Conservation (phyloP, 2,329 filamentous ascomycete genomes). For the Salinomyces thailandicus region DNA sequence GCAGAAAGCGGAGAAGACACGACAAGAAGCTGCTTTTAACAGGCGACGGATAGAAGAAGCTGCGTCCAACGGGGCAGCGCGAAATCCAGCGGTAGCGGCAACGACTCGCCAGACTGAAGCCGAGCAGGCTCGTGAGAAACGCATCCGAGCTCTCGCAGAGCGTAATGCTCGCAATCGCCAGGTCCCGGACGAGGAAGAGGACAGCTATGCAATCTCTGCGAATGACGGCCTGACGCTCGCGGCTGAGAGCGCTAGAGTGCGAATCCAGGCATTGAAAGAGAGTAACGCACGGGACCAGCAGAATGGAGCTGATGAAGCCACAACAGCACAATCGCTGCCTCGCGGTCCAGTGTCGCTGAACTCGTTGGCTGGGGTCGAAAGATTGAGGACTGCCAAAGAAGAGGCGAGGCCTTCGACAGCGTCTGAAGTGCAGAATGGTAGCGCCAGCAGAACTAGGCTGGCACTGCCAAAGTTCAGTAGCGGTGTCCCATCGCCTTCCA, state of each 20-base stretch:
- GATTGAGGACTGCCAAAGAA: neutral
- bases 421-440: too few species aligned
- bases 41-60: too few species aligned
- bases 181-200: conserved; percentile 2
- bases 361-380: conserved; percentile 6
- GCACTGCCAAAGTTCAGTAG: too few species aligned
- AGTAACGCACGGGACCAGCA: conserved; percentile 6
- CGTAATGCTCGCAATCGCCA: conserved; percentile 6
- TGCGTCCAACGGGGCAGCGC: too few species aligned
- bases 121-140: conserved; percentile 6
- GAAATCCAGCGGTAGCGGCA: too few species aligned
- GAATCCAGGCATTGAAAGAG: conserved; percentile 7
- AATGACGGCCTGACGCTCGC: conserved; percentile 2
- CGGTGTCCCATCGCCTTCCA: too few species aligned
- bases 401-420: too few species aligned
- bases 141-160: conserved; percentile 7
- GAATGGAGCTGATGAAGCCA: neutral
- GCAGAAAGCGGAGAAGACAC: neutral
- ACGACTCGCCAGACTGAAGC: too few species aligned
- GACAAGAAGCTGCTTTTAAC: neutral
- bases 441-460: too few species aligned
- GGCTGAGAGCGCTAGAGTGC: conserved; percentile 2
- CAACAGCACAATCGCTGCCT: neutral
- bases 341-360: conserved; percentile 7
- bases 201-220: too few species aligned